phyloP scores from a whole-genome alignment of 805 yeast species.

The Candida jianshihensis region DNA sequence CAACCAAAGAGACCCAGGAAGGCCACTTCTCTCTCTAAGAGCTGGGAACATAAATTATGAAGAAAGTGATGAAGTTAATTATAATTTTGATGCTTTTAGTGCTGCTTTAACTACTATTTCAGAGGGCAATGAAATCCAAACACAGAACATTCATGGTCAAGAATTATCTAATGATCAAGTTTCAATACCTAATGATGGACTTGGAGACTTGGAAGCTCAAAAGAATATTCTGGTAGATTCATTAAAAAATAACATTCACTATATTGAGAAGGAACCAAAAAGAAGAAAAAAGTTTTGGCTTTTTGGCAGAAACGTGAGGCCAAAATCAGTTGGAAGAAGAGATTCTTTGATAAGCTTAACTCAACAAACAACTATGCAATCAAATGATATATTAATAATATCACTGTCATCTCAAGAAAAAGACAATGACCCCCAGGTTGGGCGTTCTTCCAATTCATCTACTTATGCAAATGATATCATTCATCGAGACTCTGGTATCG shows the following conservation, averaged over 20 bases:
- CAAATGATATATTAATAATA: no score
- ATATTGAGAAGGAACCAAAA: constrained; percentile 5
- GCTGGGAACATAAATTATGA: neutral
- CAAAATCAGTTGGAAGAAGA: no score
- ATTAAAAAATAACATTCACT: constrained; percentile 5
- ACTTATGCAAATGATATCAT: neutral
- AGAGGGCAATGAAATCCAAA: neutral
- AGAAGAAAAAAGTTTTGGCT: constrained; percentile 9
- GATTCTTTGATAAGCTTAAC: no score
- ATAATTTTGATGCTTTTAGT: constrained; percentile 1
- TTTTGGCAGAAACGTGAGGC: constrained; percentile 6
- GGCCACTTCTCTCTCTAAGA: constrained; percentile 6
- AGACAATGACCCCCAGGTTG: no score
- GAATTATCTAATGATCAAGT: neutral
- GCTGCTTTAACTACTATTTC: constrained; percentile 3
- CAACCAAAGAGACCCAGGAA: constrained; percentile 4
- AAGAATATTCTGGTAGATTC: constrained; percentile 3
- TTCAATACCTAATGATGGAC: neutral
- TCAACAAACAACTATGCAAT: no score
- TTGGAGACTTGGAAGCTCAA: constrained; percentile 2
- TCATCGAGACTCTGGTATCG: neutral
- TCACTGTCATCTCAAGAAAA: no score
- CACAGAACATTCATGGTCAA: neutral
- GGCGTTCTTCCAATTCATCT: no score
- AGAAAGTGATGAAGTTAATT: neutral